Base-by-base conservation (phyloP, 2,329 filamentous ascomycete species). In the Periconia macrospinosa region DNA sequence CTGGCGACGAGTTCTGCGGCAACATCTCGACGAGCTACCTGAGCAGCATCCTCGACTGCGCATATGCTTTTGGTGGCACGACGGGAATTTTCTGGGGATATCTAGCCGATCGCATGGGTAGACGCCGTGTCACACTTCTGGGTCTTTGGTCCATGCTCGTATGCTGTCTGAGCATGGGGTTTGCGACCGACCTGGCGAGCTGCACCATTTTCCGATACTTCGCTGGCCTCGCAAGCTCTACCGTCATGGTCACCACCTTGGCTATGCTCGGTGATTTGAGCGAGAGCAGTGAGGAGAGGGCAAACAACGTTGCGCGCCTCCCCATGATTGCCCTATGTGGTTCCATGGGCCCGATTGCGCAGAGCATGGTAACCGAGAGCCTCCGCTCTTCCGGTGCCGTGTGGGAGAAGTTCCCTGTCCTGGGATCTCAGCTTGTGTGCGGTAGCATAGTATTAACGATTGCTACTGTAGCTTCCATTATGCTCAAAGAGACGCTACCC, bases 251-350 rank as follows among this genome's bases (percentile, higher is more conserved):
- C 30, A 75, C 76, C 5, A 75, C 70, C 3, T 65, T 79, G 52
- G 76, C 76, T 2, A 79, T 80, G 78, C 70, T 80, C 48, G 77
- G 77, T 15, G 78, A 80, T 54, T 54, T 78, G 54, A 76, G 75
- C 52, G 54, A 57, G 17, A 72, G 62, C 30, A 63, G 66, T 6
- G 60, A 68, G n/a, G 68, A 70, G 41, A 71, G 76, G 52, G 72
- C 72, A 8, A 73, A 65, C 58, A 75, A 76, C 42, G 75, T 79
- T 23, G 73, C 77, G 3, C 64, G 73, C 17, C 62, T 80, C 2
- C 78, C 78, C n/a, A 59, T 79, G 13, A 70, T 79, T 52, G 73
- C 75, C 30, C 69, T 77, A 0, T 78, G 74, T 54, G 78, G 78
- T 35, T 77, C 77, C 44, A 63, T 79, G 49, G 78, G 76, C 7